Evolutionary conservation across 768 basidiomycete genomes (phyloP).

Genomic region (Rhodotorula kratochvilovae): DNA sequence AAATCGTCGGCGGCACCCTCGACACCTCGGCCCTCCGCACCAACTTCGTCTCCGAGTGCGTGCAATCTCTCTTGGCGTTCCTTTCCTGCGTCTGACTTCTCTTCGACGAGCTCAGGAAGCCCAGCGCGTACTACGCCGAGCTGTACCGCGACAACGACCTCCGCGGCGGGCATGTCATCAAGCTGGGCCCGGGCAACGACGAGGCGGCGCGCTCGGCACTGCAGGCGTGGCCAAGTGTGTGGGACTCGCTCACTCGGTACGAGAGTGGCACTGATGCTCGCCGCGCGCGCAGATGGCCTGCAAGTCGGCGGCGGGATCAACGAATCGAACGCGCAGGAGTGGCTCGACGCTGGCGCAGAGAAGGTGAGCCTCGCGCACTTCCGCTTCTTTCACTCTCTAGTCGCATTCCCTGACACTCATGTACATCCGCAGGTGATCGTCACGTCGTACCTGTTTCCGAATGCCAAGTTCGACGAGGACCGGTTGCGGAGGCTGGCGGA

Average conservation of each 20-base stretch:
- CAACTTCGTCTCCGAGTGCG: constrained; percentile 85
- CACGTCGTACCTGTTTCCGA: constrained; percentile 92
- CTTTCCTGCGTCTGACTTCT: constrained; percentile 58
- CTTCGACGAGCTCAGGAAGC: constrained; percentile 53
- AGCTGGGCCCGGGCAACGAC: constrained; percentile 85
- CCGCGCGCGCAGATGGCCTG: constrained; percentile 57
- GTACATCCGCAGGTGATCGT: constrained; percentile 87
- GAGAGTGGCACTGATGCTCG: neutral
- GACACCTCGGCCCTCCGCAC: constrained; percentile 69
- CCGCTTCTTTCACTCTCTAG: too few relatives aligned
- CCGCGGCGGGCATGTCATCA: constrained; percentile 89
- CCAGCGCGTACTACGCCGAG: constrained; percentile 62
- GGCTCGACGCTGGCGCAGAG: constrained; percentile 83
- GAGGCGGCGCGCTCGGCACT: constrained; percentile 80
- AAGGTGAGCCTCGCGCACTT: too few relatives aligned
- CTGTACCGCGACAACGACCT: constrained; percentile 69
- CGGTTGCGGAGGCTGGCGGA: constrained; percentile 62
- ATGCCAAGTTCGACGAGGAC: constrained; percentile 69
- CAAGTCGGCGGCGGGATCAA: constrained; percentile 94
- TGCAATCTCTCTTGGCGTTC: too few relatives aligned
- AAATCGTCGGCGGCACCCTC: constrained; percentile 93
- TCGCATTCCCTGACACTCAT: neutral
- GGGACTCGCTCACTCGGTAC: neutral
- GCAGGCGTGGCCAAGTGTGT: constrained; percentile 70
- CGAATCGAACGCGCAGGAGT: constrained; percentile 68